Evolutionary conservation across 441 rosid species (phyloP).

Genomic region (Caryocar brasiliense): DNA sequence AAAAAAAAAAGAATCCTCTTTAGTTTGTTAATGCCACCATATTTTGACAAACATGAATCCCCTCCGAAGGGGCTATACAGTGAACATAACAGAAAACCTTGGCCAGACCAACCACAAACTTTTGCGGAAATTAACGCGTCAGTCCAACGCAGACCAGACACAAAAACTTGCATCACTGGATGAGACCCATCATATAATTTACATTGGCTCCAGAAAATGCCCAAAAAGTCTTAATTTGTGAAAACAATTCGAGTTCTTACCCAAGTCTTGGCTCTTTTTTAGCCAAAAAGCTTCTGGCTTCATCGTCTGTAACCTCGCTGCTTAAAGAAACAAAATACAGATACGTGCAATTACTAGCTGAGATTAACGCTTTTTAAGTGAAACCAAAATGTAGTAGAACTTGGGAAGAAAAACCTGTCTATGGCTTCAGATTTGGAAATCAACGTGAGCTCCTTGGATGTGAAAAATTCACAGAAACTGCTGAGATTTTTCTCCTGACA

Average conservation of each 20-base stretch:
- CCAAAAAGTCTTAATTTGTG: no score
- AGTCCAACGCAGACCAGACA: no score
- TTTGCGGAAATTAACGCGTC: no score
- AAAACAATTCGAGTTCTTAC: conserved; percentile 3
- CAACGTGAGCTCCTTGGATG: conserved; percentile 40
- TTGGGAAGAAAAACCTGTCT: conserved; percentile 52
- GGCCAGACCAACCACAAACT: no score
- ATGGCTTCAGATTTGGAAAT: conserved; percentile 71
- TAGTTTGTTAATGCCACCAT: not conserved
- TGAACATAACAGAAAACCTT: no score
- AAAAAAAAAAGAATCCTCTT: not conserved
- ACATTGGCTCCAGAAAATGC: no score
- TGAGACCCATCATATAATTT: no score
- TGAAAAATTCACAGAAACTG: conserved; percentile 39
- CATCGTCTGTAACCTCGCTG: conserved; percentile 67
- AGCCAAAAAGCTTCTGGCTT: conserved; percentile 35
- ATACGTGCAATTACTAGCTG: not conserved
- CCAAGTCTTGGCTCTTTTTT: conserved; percentile 35
- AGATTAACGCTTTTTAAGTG: not conserved
- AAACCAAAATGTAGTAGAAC: not conserved
- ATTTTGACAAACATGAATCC: no score
- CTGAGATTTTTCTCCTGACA: conserved; percentile 32
- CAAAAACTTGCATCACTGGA: no score
- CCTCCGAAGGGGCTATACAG: no score
- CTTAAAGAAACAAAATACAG: conserved; percentile 4